Conservation (phyloP, 164 flowering plant species). For the Liquidambar formosana region DNA sequence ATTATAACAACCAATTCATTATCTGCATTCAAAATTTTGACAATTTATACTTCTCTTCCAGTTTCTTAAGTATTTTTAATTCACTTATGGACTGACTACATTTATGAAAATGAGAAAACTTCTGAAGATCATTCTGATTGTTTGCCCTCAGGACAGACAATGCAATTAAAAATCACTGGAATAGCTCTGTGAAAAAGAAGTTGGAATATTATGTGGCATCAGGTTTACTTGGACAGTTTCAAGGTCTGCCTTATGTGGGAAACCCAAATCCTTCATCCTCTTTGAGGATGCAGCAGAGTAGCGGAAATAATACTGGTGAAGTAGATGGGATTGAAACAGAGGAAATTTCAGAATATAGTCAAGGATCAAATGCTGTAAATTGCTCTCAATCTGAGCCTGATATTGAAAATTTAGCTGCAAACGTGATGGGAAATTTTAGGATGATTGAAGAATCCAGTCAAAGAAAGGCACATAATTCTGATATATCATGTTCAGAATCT, state of each 20-base stretch:
- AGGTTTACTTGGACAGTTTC: slow-evolving; percentile 70
- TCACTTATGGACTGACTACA: neutral
- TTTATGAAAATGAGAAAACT: neutral
- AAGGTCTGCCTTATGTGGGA: slow-evolving; percentile 46
- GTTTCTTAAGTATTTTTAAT: neutral
- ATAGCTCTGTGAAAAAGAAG: slow-evolving; percentile 97
- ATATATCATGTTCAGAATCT: slow-evolving; percentile 44
- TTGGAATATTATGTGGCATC: slow-evolving; percentile 78
- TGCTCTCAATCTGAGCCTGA: slow-evolving; percentile 30
- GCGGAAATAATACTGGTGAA: slow-evolving; percentile 48
- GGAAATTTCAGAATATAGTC: slow-evolving; percentile 83
- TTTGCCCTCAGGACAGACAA: slow-evolving; percentile 86
- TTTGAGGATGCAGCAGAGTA: slow-evolving; percentile 41
- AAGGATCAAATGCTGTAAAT: slow-evolving; percentile 45
- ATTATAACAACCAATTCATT: neutral
- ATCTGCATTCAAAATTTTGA: neutral
- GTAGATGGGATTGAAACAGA: slow-evolving; percentile 50
- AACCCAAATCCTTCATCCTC: slow-evolving; percentile 49
- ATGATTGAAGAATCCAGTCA: slow-evolving; percentile 35
- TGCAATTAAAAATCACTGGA: slow-evolving; percentile 98
- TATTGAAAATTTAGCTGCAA: no score
- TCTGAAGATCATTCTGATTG: slow-evolving; percentile 24
- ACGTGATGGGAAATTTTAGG: slow-evolving; percentile 34
- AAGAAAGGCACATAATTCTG: slow-evolving; percentile 33
- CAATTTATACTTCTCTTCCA: neutral